These are phyloP conservation scores for Fistulinella staudtii DNA, from an alignment of 1,284 basidiomycete genomes.

Conservation along the genomic window DNA sequence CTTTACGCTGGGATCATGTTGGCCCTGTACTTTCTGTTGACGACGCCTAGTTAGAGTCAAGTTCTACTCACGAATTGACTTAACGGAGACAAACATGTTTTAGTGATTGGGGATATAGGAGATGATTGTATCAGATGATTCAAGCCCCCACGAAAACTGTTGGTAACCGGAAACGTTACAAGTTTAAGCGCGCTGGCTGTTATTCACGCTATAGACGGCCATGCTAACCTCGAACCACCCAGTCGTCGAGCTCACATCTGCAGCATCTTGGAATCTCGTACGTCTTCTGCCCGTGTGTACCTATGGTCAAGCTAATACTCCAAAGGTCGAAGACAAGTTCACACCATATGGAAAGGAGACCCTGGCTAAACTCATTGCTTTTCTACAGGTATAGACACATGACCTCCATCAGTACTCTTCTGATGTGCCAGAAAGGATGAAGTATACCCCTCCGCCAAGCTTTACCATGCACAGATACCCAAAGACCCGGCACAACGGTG, in stretches of 20 bases:
- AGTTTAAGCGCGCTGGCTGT: too few species aligned
- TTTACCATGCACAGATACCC: slow-evolving; percentile 85
- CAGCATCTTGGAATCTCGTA: slow-evolving; percentile 81
- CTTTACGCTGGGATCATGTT: slow-evolving; percentile 3
- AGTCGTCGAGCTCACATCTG: slow-evolving; percentile 69
- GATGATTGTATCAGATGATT: not conserved
- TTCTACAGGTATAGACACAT: slow-evolving; percentile 68
- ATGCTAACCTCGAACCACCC: slow-evolving; percentile 47
- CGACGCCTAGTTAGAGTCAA: slow-evolving; percentile 4
- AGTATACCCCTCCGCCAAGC: slow-evolving; percentile 72
- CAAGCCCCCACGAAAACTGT: slow-evolving; percentile 4
- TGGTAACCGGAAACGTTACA: slow-evolving; percentile 12
- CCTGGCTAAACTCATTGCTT: slow-evolving; percentile 78
- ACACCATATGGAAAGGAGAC: slow-evolving; percentile 84
- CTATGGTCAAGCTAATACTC: slow-evolving; percentile 4
- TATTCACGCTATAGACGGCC: not conserved
- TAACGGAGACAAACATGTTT: slow-evolving; percentile 7
- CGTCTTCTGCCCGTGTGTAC: slow-evolving; percentile 16
- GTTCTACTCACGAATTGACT: slow-evolving; percentile 5
- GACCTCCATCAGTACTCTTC: not conserved
- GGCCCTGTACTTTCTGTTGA: slow-evolving; percentile 9
- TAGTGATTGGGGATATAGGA: too few species aligned
- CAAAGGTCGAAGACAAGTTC: slow-evolving; percentile 87
- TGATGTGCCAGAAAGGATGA: slow-evolving; percentile 63
- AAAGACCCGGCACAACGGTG: slow-evolving; percentile 74